Base-by-base conservation (phyloP, 2,329 filamentous ascomycete genomes). In the Ascochyta lentis region DNA sequence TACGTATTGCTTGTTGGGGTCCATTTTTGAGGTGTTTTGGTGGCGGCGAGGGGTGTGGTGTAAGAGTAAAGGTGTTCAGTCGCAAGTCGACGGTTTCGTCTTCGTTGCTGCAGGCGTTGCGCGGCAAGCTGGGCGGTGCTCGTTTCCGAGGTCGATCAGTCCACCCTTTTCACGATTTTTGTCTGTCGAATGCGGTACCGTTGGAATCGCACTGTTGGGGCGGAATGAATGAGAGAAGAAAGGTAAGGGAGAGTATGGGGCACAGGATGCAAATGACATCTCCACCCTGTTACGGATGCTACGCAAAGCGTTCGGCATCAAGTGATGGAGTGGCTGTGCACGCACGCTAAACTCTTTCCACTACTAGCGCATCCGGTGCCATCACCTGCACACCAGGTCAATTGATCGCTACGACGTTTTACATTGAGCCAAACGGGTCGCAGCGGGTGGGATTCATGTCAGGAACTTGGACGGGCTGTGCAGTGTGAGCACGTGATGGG, bases 1-100 rank as follows among this genome's bases (percentile, higher is more conserved):
- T 67, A 71, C 69, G 56, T 62, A 67, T 71, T 69, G 67, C 59
- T 65, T 62, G 48, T 57, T 56, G 23, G 53, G 47, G 49, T 46
- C 60, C 60, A 57, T 57, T 33, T 43, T 13, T 29, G 33, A 31
- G 4, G n/a, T 37, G 13, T 49, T 33, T 16, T 29, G 27, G 31
- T 15, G 33, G 38, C 31, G 24, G 38, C 31, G 46, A 37, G n/a
- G 37, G 47, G 53, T 39, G 50, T 33, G 41, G 45, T 57, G 56
- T 26, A 59, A 23, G 54, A 53, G 54, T 34, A 56, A 51, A 34
- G 47, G 40, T 35, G 23, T 24, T 49, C 44, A 56, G 48, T 44
- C 50, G 47, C 45, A 46, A 49, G 45, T 34, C 29, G 55, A 24
- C 24, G 47, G 26, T 46, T 43, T 46, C 22, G 52, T 58, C 39